Evolutionary conservation across 2,329 filamentous ascomycete species (phyloP).

Genomic region (Zasmidium cellare): DNA sequence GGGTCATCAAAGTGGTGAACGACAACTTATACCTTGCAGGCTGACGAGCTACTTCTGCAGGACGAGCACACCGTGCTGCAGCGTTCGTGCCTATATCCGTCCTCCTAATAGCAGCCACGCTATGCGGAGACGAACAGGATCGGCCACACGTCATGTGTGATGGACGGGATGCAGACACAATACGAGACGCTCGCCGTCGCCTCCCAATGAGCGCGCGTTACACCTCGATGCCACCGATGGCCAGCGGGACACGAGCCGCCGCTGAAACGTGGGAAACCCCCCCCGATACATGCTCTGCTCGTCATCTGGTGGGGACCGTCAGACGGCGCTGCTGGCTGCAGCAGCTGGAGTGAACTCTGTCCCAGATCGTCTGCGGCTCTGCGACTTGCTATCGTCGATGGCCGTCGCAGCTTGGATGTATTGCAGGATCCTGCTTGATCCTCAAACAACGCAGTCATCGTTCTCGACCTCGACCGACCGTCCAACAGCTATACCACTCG

Average conservation of each 20-base stretch:
- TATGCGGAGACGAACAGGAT: constrained; percentile 3
- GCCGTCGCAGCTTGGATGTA: not conserved
- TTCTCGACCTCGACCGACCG: not conserved
- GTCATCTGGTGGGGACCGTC: constrained; percentile 7
- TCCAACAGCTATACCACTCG: not conserved
- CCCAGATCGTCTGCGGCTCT: constrained; percentile 3
- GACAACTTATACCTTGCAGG: no score
- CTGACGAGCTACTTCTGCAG: no score
- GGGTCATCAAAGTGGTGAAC: no score
- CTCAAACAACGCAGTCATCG: not conserved
- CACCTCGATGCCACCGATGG: not conserved
- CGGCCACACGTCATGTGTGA: not conserved
- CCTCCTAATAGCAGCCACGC: not conserved
- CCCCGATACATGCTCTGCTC: constrained; percentile 3
- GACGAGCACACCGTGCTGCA: not conserved
- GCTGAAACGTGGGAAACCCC: constrained; percentile 3
- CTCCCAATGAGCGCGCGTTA: constrained; percentile 1
- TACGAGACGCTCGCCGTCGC: constrained; percentile 5
- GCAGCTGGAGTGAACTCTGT: constrained; percentile 7
- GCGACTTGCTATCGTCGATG: constrained; percentile 4
- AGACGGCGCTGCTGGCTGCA: not conserved
- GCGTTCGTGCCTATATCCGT: not conserved
- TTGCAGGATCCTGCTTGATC: not conserved
- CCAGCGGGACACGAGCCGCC: not conserved
- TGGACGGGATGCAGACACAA: not conserved